phyloP scores from a whole-genome alignment of 306 rosid species.

The Begonia loranthoides region DNA sequence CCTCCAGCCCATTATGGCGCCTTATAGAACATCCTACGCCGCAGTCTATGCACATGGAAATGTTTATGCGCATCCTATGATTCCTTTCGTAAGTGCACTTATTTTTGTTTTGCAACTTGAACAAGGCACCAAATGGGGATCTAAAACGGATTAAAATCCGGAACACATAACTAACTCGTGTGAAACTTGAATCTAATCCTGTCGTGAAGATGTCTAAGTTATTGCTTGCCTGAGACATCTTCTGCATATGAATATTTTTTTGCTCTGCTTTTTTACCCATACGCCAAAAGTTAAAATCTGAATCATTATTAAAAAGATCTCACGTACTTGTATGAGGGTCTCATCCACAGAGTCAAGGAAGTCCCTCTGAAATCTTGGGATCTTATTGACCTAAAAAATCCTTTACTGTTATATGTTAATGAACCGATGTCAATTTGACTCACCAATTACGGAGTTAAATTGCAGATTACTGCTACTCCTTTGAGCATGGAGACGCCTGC shows the following conservation, averaged over 20 bases:
- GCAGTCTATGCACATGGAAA: slow-evolving; percentile 80
- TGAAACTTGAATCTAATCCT: too few relatives aligned
- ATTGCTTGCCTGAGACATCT: background rate
- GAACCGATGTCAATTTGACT: too few relatives aligned
- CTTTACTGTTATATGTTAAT: too few relatives aligned
- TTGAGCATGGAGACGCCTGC: slow-evolving; percentile 54
- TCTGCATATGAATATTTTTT: background rate
- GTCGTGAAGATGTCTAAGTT: background rate
- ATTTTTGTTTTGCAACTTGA: background rate
- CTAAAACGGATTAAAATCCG: too few relatives aligned
- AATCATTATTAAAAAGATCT: too few relatives aligned
- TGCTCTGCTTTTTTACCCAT: too few relatives aligned
- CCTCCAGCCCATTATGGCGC: slow-evolving; percentile 76
- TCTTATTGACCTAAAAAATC: background rate
- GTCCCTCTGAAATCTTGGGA: background rate
- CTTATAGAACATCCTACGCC: slow-evolving; percentile 78
- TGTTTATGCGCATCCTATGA: slow-evolving; percentile 60
- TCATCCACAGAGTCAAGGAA: background rate
- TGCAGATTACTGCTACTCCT: slow-evolving; percentile 48
- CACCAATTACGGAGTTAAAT: background rate
- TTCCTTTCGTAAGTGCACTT: slow-evolving; percentile 52
- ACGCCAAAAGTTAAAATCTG: too few relatives aligned
- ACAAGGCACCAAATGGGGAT: too few relatives aligned
- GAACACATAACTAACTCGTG: too few relatives aligned
- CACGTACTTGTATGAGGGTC: too few relatives aligned